These are phyloP conservation scores for Passalora sequoiae DNA, from an alignment of 2,329 filamentous ascomycete genomes.

Conservation along the genomic window DNA sequence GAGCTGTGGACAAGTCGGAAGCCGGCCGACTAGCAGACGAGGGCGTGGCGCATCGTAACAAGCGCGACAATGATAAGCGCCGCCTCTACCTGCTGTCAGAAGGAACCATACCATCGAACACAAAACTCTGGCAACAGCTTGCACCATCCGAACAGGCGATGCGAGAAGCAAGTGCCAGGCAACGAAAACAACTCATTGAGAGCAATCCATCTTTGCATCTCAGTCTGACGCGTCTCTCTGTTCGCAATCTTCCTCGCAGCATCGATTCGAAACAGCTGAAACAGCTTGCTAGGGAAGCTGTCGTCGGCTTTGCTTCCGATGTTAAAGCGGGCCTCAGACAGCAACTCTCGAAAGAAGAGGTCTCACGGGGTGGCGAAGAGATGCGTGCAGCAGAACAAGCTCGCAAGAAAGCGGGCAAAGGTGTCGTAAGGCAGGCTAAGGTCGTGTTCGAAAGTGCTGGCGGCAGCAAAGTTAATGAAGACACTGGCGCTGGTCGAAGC, in stretches of 20 bases:
- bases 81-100: conserved; percentile 83
- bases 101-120: conserved; percentile 72
- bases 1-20: conserved; percentile 78
- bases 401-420: conserved; percentile 76
- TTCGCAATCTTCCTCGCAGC: conserved; percentile 84
- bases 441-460: conserved; percentile 85
- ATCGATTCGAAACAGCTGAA: conserved; percentile 85
- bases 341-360: conserved; percentile 84
- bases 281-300: conserved; percentile 80
- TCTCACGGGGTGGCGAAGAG: conserved; percentile 69
- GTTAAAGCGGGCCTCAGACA: conserved; percentile 72
- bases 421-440: conserved; percentile 87
- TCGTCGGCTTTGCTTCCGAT: conserved; percentile 89
- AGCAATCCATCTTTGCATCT: conserved; percentile 84
- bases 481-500: conserved; percentile 71
- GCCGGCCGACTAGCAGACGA: conserved; percentile 70
- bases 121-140: conserved; percentile 70
- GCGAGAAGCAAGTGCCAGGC: conserved; percentile 78
- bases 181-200: conserved; percentile 86
- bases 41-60: conserved; percentile 57
- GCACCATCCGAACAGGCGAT: conserved; percentile 77
- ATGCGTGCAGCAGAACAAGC: conserved; percentile 75
- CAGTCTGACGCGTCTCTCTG: conserved; percentile 79
- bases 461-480: conserved; percentile 76
- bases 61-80: conserved; percentile 79